Evolutionary conservation across 352 stramenopile genomes (phyloP).

Genomic region (Pythium rishiriense): DNA sequence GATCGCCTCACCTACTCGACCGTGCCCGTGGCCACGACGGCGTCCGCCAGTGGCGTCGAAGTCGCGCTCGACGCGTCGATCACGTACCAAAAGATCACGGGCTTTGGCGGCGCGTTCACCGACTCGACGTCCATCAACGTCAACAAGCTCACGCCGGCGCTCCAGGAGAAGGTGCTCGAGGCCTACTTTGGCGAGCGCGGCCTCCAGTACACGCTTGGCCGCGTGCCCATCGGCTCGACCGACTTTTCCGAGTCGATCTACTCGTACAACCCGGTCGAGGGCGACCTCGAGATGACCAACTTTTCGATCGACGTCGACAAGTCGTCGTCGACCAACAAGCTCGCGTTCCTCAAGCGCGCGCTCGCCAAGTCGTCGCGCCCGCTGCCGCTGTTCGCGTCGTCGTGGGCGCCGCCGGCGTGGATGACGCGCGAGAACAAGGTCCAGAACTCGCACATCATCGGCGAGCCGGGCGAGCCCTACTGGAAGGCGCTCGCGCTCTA

Average conservation of each 20-base stretch:
- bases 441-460: slow-evolving; percentile 59
- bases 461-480: slow-evolving; percentile 54
- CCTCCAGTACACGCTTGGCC: slow-evolving; percentile 81
- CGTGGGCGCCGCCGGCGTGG: slow-evolving; percentile 85
- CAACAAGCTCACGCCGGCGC: slow-evolving; percentile 46
- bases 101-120: slow-evolving; percentile 90
- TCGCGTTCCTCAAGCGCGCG: slow-evolving; percentile 69
- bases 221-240: slow-evolving; percentile 82
- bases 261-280: slow-evolving; percentile 80
- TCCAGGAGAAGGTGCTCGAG: slow-evolving; percentile 74
- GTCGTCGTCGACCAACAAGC: slow-evolving; percentile 50
- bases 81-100: slow-evolving; percentile 81
- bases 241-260: slow-evolving; percentile 89
- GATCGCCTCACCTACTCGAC: slow-evolving; percentile 47
- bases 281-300: slow-evolving; percentile 76
- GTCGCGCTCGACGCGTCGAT: slow-evolving; percentile 47
- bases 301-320: slow-evolving; percentile 89
- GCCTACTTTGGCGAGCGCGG: slow-evolving; percentile 81
- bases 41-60: slow-evolving; percentile 21
- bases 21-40: background rate
- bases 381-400: slow-evolving; percentile 73
- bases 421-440: slow-evolving; percentile 81
- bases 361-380: slow-evolving; percentile 39
- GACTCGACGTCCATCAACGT: slow-evolving; percentile 84
- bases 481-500: slow-evolving; percentile 85